Evolutionary conservation across 768 basidiomycete species (phyloP), one percentile per base, ranked within the genome.

Genomic region (Boletellus ananas): DNA sequence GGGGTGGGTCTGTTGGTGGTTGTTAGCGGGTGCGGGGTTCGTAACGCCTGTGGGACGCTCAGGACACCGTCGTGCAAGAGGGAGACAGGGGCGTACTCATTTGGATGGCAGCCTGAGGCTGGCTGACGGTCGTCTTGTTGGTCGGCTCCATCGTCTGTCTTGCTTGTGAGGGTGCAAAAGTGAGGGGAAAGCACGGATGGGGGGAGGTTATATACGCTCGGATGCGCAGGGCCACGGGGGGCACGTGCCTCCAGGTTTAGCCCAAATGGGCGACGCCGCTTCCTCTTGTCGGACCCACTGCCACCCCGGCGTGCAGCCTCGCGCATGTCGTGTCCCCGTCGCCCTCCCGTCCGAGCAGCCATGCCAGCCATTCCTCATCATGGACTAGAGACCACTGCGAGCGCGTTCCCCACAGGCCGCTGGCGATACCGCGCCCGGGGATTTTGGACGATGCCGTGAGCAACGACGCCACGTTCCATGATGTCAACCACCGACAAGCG

Each of bases 81-180:
- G 16, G 6, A n/a, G 20, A 6, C 29, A 11, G 4, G 1, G 2
- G 77, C 83, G 39, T 55, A 84, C 85, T 79, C 85, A 86, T 85
- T 64, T 79, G 71, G 29, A 78, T 70, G 34, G 77, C 72, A 61
- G 76, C 81, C 61, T 77, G 75, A 20, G 84, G 84, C 69, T 87
- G 84, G 60, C 70, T 64, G 21, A 71, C 65, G 41, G 74, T 78
- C 1, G 53, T 62, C 35, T 68, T 68, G 49, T 58, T 58, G 25
- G 67, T 58, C 23, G 67, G 42, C 18, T 68, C 61, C 66, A 68
- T 68, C 60, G 63, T 47, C 59, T 55, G 16, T 37, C 43, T 50
- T 68, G 37, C 58, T 59, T 57, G 61, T 61, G 58, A 65, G 57
- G 54, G 57, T 53, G 47, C 14, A 38, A 39, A 40, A 33, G 12